Evolutionary conservation across 441 rosid species (phyloP).

Genomic region (Erodium texanum): DNA sequence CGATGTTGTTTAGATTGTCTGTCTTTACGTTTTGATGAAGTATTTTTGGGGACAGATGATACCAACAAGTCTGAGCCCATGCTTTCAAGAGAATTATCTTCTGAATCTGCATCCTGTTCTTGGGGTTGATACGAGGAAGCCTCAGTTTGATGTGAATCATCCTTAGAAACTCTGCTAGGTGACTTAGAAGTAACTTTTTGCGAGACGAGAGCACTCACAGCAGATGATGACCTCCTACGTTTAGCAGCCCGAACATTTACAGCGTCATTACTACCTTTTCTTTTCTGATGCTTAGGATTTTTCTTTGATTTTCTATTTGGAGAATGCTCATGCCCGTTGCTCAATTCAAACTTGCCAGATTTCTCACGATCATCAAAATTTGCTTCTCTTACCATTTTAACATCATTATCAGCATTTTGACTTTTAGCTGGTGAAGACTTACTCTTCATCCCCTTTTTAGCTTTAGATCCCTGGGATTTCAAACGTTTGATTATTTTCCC

Average conservation of each 20-base stretch:
- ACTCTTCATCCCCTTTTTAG: conserved; percentile 45
- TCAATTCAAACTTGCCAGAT: conserved; percentile 59
- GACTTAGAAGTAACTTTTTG: conserved; percentile 31
- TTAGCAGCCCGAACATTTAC: conserved; percentile 57
- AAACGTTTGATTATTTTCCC: conserved; percentile 66
- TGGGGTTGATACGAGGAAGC: conserved; percentile 17
- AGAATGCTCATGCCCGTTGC: conserved; percentile 66
- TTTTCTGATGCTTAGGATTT: conserved; percentile 41
- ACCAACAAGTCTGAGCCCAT: conserved; percentile 34
- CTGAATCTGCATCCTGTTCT: conserved; percentile 28
- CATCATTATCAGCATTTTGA: conserved; percentile 52
- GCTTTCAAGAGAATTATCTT: conserved; percentile 33
- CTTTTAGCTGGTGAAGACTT: no score
- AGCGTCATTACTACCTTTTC: conserved; percentile 39
- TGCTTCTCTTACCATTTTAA: conserved; percentile 92
- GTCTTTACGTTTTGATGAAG: conserved; percentile 31
- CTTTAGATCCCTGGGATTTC: conserved; percentile 61
- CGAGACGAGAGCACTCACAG: conserved; percentile 49
- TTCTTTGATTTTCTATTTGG: conserved; percentile 36
- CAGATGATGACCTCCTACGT: conserved; percentile 60
- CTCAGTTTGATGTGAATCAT: conserved; percentile 29
- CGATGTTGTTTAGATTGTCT: conserved; percentile 39
- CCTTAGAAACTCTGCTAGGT: conserved; percentile 28
- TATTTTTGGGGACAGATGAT: conserved; percentile 36
- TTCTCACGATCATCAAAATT: conserved; percentile 56